These are phyloP conservation scores for Penicillium sp. DNA, from an alignment of 2,329 filamentous ascomycete species.

Conservation along the genomic window DNA sequence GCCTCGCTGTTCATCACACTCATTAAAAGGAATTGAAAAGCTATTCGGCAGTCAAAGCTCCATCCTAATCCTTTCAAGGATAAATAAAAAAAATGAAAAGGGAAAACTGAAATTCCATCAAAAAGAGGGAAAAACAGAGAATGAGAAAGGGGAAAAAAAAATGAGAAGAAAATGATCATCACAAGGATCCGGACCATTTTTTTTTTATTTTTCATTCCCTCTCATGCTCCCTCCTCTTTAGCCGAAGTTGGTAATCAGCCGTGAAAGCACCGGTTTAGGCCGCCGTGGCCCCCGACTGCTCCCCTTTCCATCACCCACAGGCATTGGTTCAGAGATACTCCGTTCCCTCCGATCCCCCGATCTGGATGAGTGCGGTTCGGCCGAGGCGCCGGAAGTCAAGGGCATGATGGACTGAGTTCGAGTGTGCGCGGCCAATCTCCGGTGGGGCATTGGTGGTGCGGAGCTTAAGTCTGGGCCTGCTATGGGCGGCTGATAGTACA, in stretches of 20 bases:
- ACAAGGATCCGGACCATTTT: conserved; percentile 8
- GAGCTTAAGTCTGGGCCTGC: neutral
- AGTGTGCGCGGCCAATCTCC: conserved; percentile 10
- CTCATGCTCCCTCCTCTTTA: conserved; percentile 9
- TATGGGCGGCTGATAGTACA: conserved; percentile 17
- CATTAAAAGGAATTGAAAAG: conserved; percentile 2
- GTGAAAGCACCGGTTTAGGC: conserved; percentile 42
- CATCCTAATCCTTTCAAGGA: conserved; percentile 1
- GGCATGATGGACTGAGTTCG: conserved; percentile 21
- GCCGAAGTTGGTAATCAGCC: conserved; percentile 41
- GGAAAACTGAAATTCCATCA: neutral
- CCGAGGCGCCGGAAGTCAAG: conserved; percentile 9
- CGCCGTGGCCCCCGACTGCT: conserved; percentile 22
- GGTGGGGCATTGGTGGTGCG: neutral
- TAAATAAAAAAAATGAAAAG: neutral
- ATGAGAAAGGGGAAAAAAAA: neutral
- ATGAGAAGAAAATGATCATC: neutral
- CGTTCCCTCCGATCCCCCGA: conserved; percentile 25
- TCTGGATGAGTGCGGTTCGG: conserved; percentile 7
- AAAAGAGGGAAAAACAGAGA: neutral
- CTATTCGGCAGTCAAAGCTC: neutral
- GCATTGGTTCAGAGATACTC: conserved; percentile 28
- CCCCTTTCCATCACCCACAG: conserved; percentile 10
- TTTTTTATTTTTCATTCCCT: neutral
- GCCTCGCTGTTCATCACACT: conserved; percentile 15